These are phyloP conservation scores for Penicillium polonicum DNA, from an alignment of 2,329 filamentous ascomycete species.

Conservation along the genomic window DNA sequence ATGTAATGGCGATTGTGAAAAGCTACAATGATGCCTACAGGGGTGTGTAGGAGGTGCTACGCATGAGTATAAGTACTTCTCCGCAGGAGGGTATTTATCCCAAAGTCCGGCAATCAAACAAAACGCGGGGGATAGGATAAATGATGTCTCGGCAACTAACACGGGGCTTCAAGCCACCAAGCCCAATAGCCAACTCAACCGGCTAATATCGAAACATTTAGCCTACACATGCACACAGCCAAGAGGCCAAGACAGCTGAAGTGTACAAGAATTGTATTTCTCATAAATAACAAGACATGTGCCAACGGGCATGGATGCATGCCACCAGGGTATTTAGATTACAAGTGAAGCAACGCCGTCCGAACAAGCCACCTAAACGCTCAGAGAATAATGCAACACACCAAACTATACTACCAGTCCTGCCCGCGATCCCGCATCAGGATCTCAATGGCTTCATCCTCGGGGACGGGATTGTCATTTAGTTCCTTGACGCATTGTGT, in stretches of 20 bases:
- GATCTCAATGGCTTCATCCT: constrained; percentile 47
- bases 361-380: constrained; percentile 20
- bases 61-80: constrained; percentile 3
- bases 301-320: constrained; percentile 18
- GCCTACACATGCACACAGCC: constrained; percentile 8
- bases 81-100: not conserved
- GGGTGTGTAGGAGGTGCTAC: not conserved
- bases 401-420: constrained; percentile 38
- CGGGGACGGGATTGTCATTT: constrained; percentile 62
- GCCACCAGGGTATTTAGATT: constrained; percentile 25
- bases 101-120: not conserved
- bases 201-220: constrained; percentile 17
- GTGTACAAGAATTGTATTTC: constrained; percentile 14
- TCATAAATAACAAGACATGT: constrained; percentile 21
- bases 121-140: constrained; percentile 14
- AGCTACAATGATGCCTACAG: not conserved
- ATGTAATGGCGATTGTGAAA: not conserved
- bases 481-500: constrained; percentile 75
- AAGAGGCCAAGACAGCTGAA: not conserved
- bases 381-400: constrained; percentile 15
- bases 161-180: not conserved
- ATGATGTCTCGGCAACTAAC: not conserved
- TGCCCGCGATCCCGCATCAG: constrained; percentile 47
- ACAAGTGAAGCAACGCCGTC: constrained; percentile 23
- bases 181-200: not conserved